A percentile compares a stretch with the other conserved stretches of the same genome.
Conservation (phyloP, 2,329 filamentous ascomycete genomes). For the Tolypocladium cylindrosporum region DNA sequence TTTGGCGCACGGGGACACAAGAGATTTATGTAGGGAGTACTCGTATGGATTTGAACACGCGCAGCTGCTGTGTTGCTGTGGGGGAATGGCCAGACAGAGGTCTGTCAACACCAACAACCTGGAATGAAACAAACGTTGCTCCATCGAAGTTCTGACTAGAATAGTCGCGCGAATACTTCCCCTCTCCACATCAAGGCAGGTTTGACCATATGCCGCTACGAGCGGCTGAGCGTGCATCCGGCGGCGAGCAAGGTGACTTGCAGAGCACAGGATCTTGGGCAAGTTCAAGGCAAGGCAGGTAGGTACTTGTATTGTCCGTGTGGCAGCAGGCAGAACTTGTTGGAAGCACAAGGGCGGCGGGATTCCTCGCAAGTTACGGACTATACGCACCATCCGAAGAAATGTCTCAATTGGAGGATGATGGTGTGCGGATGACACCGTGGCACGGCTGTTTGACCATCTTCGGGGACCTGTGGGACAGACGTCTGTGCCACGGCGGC, state of each 20-base stretch:
- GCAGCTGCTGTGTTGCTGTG: background rate
- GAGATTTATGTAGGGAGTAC: background rate
- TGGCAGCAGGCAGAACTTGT: background rate
- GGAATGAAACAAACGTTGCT: background rate
- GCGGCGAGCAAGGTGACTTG: background rate
- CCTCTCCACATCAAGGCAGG: background rate
- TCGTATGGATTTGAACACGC: background rate
- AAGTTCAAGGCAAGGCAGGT: background rate
- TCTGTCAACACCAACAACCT: background rate
- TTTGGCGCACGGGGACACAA: background rate
- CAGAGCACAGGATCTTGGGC: background rate
- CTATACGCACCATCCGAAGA: background rate
- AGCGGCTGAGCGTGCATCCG: background rate
- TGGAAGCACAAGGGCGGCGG: background rate
- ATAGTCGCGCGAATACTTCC: background rate
- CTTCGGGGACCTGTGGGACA: background rate
- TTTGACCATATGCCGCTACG: background rate
- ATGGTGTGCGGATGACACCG: conserved; percentile 1
- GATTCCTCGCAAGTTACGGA: background rate
- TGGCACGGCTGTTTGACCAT: background rate
- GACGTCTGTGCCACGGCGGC: background rate
- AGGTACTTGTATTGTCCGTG: background rate
- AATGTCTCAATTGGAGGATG: background rate
- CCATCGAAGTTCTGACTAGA: background rate
- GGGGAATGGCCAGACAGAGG: background rate